Conservation (phyloP, 768 basidiomycete genomes). For the Suillus hirtellus region DNA sequence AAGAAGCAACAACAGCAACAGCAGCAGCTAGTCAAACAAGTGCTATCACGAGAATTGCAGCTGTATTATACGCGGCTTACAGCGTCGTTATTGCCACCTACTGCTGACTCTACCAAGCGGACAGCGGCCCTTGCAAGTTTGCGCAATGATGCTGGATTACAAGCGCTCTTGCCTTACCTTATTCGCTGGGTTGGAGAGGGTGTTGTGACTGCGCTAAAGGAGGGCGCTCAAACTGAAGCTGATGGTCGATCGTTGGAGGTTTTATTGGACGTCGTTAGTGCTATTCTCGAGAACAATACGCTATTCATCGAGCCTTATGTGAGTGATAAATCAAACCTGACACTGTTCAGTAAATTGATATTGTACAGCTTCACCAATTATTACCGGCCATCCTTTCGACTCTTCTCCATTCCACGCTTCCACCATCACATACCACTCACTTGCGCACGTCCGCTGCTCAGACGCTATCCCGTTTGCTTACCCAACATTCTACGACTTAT, state of each 20-base stretch:
- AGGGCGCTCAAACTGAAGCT: constrained; percentile 51
- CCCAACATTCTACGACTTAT: constrained; percentile 85
- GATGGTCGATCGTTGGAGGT: constrained; percentile 78
- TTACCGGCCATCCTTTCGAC: constrained; percentile 91
- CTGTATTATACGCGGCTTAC: constrained; percentile 93
- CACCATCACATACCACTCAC: constrained; percentile 63
- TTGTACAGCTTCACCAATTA: constrained; percentile 87
- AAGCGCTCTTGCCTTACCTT: constrained; percentile 89
- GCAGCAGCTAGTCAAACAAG: constrained; percentile 85
- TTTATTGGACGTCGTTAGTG: constrained; percentile 80
- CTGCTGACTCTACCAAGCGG: constrained; percentile 65
- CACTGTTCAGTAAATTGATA: not conserved
- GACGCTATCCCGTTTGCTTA: constrained; percentile 78
- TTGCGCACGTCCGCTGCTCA: constrained; percentile 83
- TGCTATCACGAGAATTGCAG: constrained; percentile 90
- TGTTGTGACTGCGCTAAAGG: constrained; percentile 61
- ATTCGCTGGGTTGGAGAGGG: constrained; percentile 95
- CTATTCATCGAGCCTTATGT: constrained; percentile 97
- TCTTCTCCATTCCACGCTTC: constrained; percentile 84
- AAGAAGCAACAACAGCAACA: constrained; percentile 54
- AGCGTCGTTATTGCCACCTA: constrained; percentile 73
- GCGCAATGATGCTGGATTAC: constrained; percentile 86
- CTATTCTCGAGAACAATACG: constrained; percentile 81
- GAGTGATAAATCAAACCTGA: constrained; percentile 33
- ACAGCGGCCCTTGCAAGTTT: constrained; percentile 90